A percentile compares a stretch with the other conserved stretches of the same genome.
Evolutionary conservation across 805 yeast genomes (phyloP).

Genomic region (Saccharomycopsis fermentans): DNA sequence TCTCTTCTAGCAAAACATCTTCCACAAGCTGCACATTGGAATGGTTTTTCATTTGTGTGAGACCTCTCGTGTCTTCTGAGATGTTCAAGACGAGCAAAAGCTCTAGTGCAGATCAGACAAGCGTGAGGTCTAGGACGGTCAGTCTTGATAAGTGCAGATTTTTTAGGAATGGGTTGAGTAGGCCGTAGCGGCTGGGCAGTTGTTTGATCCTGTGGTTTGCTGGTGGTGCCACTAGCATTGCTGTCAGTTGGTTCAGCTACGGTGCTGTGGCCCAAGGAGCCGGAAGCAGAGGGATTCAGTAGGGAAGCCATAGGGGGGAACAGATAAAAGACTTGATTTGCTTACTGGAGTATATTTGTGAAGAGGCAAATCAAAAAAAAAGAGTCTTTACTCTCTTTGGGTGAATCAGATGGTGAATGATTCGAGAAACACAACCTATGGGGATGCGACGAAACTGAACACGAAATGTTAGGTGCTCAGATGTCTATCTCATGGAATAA

Average conservation of each 20-base stretch:
- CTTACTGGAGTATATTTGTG: too few species aligned
- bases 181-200: not conserved
- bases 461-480: not conserved
- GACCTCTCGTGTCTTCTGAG: constrained; percentile 87
- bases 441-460: not conserved
- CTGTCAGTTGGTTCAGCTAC: not conserved
- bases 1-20: constrained; percentile 90
- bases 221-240: not conserved
- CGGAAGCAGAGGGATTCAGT: too few species aligned
- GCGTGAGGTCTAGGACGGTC: constrained; percentile 92
- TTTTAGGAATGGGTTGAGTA: constrained; percentile 70
- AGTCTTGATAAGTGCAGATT: constrained; percentile 73
- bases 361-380: too few species aligned
- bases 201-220: not conserved
- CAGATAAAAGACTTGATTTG: too few species aligned
- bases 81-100: constrained; percentile 92
- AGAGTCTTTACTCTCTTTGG: too few species aligned
- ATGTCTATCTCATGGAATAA: too few species aligned
- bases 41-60: constrained; percentile 94
- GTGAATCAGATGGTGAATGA: not conserved
- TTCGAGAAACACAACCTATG: too few species aligned
- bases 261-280: too few species aligned
- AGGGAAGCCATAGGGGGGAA: not conserved
- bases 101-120: constrained; percentile 84
- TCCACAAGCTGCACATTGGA: constrained; percentile 93